Base-by-base conservation (phyloP, 768 basidiomycete species). In the Boletus bicolor region DNA sequence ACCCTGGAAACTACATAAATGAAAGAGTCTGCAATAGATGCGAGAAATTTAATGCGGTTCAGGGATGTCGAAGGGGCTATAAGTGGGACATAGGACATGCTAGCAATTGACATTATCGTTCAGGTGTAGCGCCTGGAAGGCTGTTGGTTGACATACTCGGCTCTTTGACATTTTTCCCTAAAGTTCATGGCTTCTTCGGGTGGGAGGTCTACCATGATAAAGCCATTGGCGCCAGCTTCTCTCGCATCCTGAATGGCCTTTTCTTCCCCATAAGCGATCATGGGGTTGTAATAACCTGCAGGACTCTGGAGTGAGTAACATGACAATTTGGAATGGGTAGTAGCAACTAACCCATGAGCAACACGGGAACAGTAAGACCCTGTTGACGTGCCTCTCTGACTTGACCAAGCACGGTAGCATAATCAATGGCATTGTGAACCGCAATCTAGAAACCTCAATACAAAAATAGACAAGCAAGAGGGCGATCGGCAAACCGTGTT, bases 1-100 rank as follows among this genome's bases (percentile, higher is more conserved):
- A 90, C 93, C 78, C 93, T 96, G 46, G 95, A 97, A n/a, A 98
- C 95, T 45, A 99, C 85, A 70, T 99, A 99, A 59, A 99, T 93
- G 78, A 99, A 98, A 3, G 88, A 86, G 71, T 99, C 97, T 17
- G 97, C 96, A 63, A 99, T 98, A 8, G 87, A 84, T 2, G 92
- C 77, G 39, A 99, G 80, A 75, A 97, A 97, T 63, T 89, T 85
- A 67, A 98, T 92, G 39, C 97, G 89, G 49, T 83, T 76, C 44
- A 91, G 76, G 32, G 88, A 86, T 1, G 97, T 98, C 0, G 94
- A 96, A 2, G 97, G 97, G 1, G 96, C 95, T 60, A 99, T 88
- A 21, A 99, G 76, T 3, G 97, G 97, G 14, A 99, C 87, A 67
- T 96, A 99, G 41, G 95, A 93, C 56, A 99, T 76, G 53, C 96